Base-by-base conservation (phyloP, 1,139 yeast genomes). In the Pichia sp. region DNA sequence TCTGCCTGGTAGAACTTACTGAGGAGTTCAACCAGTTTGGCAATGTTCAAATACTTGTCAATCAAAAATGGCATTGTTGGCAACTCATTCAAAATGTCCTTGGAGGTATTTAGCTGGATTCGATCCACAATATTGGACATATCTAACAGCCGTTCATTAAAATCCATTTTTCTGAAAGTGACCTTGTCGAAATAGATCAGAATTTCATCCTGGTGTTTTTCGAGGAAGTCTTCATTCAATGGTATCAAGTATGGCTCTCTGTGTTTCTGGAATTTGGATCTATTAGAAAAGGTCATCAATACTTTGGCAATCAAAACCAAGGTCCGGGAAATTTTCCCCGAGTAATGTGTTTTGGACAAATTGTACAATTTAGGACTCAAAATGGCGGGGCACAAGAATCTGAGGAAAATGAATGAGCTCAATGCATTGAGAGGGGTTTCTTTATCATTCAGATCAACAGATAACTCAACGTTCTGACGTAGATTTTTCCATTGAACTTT, bases 341-440 rank as follows among this genome's bases (percentile, higher is more conserved):
- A 75, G 54, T 89, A 89, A 62, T 87, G 93, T 46, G 78, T 75
- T 53, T 80, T 78, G 1, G 89, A 80, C 48, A 93, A 73, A 57
- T 84, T 83, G 65, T 89, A 90, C 46, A 89, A 69, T 62, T 89
- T 89, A 0, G 98, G 98, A 62, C 89, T 90, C 62, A 93, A 71
- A 42, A 93, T 79, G 0, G 96, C 96, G 0, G 98, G 98, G 63
- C 96, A 91, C 60, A 89, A 82, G 65, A 88, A 90, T 56, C 98
- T 73, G 56, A 93, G 70, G 66, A 93, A 93, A 22, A 93, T 71
- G 62, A 93, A 87, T 1, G 96, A 91, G 26, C 95, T 80, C 36
- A 91, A 72, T 52, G 95, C 86, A 62, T 90, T 83, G 52, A 85
- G 67, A 1, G 87, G 75, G 0, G 82, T 74, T 6, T 73, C 73